Percentiles rank a stretch among this genome's conserved stretches.
phyloP scores from a whole-genome alignment of 2,329 filamentous ascomycete genomes.

The Orbilia quercus region DNA sequence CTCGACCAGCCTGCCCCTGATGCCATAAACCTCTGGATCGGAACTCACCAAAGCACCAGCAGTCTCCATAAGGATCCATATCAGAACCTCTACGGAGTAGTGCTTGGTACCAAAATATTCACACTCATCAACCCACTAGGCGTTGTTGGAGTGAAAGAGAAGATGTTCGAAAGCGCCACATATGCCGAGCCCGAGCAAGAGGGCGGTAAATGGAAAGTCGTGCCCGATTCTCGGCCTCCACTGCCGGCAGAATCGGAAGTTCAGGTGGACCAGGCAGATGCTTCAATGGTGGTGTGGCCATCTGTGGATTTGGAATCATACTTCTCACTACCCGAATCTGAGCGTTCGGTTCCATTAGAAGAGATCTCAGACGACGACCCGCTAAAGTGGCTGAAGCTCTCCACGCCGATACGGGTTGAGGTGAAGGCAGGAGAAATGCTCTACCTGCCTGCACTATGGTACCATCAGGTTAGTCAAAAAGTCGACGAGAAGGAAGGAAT shows the following conservation, averaged over 20 bases:
- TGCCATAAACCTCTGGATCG: slow-evolving; percentile 85
- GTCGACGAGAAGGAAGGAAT: slow-evolving; percentile 75
- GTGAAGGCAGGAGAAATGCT: slow-evolving; percentile 80
- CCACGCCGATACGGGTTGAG: slow-evolving; percentile 74
- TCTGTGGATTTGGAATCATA: slow-evolving; percentile 32
- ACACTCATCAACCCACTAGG: slow-evolving; percentile 77
- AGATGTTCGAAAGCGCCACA: slow-evolving; percentile 68
- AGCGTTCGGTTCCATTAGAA: slow-evolving; percentile 9
- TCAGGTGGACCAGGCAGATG: no score
- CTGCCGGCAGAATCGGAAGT: not conserved
- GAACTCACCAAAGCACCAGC: slow-evolving; percentile 76
- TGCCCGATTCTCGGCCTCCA: slow-evolving; percentile 59
- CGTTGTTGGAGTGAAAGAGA: slow-evolving; percentile 76
- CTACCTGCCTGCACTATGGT: slow-evolving; percentile 85
- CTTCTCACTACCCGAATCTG: slow-evolving; percentile 33
- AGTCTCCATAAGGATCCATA: slow-evolving; percentile 85
- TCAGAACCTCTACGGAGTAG: slow-evolving; percentile 84
- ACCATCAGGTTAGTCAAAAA: slow-evolving; percentile 80
- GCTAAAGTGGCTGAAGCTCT: slow-evolving; percentile 66
- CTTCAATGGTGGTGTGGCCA: slow-evolving; percentile 36
- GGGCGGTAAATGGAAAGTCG: slow-evolving; percentile 47
- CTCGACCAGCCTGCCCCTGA: slow-evolving; percentile 72
- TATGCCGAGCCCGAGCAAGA: slow-evolving; percentile 65
- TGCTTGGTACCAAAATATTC: slow-evolving; percentile 79
- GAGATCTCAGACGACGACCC: slow-evolving; percentile 68